Percentiles rank a stretch among this genome's conserved stretches.
These are phyloP conservation scores for Trametes hirsuta DNA, from an alignment of 1,284 basidiomycete genomes.

Conservation along the genomic window DNA sequence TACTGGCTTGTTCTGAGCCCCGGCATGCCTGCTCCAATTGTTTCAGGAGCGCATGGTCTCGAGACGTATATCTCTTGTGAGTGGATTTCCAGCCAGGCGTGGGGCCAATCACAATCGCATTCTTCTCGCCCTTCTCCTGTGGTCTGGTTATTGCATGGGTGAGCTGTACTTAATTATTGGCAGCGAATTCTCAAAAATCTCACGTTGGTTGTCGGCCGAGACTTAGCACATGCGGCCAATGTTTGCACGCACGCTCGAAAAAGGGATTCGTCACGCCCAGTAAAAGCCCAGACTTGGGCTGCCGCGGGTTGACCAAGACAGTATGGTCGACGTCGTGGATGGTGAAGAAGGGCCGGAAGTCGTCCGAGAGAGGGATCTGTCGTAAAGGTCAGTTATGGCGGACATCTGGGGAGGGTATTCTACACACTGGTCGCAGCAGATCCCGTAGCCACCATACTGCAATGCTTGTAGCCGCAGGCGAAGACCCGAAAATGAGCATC, in stretches of 20 bases:
- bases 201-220: slow-evolving; percentile 54
- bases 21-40: slow-evolving; percentile 62
- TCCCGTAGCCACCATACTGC: slow-evolving; percentile 92
- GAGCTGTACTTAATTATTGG: too few relatives aligned
- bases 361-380: slow-evolving; percentile 83
- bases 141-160: not conserved
- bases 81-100: slow-evolving; percentile 74
- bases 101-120: slow-evolving; percentile 48
- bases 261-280: slow-evolving; percentile 96
- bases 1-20: slow-evolving; percentile 55
- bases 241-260: slow-evolving; percentile 84
- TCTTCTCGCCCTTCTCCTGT: slow-evolving; percentile 13
- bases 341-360: slow-evolving; percentile 93
- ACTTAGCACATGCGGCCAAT: slow-evolving; percentile 92
- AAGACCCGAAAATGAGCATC: slow-evolving; percentile 82
- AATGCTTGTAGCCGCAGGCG: slow-evolving; percentile 81
- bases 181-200: slow-evolving; percentile 20
- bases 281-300: slow-evolving; percentile 83
- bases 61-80: slow-evolving; percentile 85
- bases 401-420: not conserved
- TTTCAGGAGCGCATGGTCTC: slow-evolving; percentile 77
- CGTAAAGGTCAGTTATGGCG: not conserved
- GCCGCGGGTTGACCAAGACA: slow-evolving; percentile 77
- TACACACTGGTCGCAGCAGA: slow-evolving; percentile 78
- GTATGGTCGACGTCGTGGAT: slow-evolving; percentile 91